Conservation (phyloP, 116 monocot species). For the Cymodocea nodosa region DNA sequence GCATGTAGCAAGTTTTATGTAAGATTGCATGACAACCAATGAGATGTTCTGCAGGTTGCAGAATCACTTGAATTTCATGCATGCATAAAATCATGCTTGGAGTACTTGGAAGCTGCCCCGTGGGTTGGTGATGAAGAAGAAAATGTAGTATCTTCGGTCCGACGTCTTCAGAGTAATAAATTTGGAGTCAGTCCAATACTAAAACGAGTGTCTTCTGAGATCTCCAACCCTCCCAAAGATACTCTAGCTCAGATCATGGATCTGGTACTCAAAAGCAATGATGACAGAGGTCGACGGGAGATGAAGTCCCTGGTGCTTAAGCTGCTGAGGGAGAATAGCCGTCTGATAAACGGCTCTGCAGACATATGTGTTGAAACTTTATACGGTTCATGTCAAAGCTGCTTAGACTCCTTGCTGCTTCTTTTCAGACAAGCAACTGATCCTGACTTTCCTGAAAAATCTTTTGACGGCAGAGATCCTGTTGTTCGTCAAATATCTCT, state of each 20-base stretch:
- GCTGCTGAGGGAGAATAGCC: slow-evolving; percentile 76
- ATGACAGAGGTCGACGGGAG: slow-evolving; percentile 82
- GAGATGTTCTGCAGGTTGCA: slow-evolving; percentile 45
- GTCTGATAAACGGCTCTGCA: slow-evolving; percentile 31
- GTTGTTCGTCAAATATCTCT: slow-evolving; percentile 44
- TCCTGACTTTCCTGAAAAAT: slow-evolving; percentile 26
- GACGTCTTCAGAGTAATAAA: slow-evolving; percentile 33
- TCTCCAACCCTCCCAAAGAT: slow-evolving; percentile 51
- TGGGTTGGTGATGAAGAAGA: slow-evolving; percentile 99
- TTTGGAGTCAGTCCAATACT: slow-evolving; percentile 54
- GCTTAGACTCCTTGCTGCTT: slow-evolving; percentile 45
- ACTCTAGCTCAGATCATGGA: slow-evolving; percentile 73
- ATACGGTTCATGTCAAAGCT: slow-evolving; percentile 50
- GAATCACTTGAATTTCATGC: slow-evolving; percentile 61
- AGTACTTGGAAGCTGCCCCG: slow-evolving; percentile 90
- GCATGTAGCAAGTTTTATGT: no score
- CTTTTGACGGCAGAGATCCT: slow-evolving; percentile 41
- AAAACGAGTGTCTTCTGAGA: slow-evolving; percentile 66
- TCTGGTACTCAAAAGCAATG: slow-evolving; percentile 81
- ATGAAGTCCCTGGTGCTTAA: slow-evolving; percentile 82
- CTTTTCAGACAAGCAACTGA: slow-evolving; percentile 58
- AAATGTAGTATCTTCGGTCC: slow-evolving; percentile 63
- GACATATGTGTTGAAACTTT: slow-evolving; percentile 62
- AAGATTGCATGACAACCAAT: neutral
- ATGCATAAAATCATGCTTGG: slow-evolving; percentile 77